phyloP scores from a whole-genome alignment of 495 filamentous ascomycete species.

The Daldinia decipiens region DNA sequence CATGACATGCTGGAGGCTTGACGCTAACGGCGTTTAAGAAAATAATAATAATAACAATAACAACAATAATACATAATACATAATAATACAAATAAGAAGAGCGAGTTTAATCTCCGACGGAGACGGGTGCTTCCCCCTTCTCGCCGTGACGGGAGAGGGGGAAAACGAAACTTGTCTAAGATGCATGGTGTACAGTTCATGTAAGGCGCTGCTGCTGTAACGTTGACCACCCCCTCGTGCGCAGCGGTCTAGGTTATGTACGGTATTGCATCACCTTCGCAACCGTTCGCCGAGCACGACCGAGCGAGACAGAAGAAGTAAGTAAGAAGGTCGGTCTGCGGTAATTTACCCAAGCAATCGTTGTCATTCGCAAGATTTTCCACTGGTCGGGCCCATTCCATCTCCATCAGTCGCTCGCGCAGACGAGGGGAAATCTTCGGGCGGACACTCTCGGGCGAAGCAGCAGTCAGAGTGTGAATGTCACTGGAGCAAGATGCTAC shows the following conservation, averaged over 20 bases:
- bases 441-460: background rate
- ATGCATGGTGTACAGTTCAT: constrained; percentile 32
- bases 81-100: background rate
- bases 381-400: background rate
- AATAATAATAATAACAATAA: background rate
- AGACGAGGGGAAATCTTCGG: background rate
- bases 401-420: background rate
- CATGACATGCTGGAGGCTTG: background rate
- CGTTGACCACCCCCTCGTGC: constrained; percentile 30
- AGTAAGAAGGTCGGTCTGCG: constrained; percentile 28
- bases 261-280: constrained; percentile 7
- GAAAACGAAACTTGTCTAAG: background rate
- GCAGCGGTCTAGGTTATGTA: constrained; percentile 17
- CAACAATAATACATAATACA: too few relatives aligned
- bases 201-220: constrained; percentile 22
- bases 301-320: constrained; percentile 14
- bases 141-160: background rate
- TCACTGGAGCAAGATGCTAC: constrained; percentile 8
- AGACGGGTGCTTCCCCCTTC: constrained; percentile 14
- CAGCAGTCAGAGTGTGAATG: constrained; percentile 10
- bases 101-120: constrained; percentile 34
- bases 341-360: background rate
- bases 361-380: background rate
- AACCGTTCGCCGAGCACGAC: constrained; percentile 27
- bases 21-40: constrained; percentile 4